Conservation (phyloP, 108 stramenopile genomes). For the Nitzschia sp. region DNA sequence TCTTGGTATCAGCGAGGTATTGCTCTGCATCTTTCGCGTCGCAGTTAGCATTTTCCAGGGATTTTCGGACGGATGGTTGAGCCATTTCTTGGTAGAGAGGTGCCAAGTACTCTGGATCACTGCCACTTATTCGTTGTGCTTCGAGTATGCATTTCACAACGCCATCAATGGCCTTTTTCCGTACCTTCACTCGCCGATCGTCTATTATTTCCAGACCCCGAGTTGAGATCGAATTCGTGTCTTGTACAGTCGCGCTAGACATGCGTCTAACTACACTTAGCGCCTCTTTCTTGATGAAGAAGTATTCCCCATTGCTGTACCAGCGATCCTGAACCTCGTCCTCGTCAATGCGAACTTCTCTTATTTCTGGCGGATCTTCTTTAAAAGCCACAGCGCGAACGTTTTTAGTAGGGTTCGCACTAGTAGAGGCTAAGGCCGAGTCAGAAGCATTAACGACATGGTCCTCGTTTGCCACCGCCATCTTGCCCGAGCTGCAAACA, state of each 20-base stretch:
- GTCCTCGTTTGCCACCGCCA: neutral
- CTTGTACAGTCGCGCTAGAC: neutral
- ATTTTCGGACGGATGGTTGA: neutral
- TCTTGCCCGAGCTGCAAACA: too few species aligned
- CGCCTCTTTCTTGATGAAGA: conserved; percentile 23
- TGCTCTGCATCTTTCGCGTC: conserved; percentile 17
- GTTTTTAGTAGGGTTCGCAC: too few species aligned
- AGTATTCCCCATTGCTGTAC: conserved; percentile 22
- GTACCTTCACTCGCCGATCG: neutral
- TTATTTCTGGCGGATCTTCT: neutral
- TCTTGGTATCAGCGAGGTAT: neutral
- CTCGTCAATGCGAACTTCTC: neutral
- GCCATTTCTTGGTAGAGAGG: neutral
- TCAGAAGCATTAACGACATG: too few species aligned
- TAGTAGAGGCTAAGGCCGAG: too few species aligned
- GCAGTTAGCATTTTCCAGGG: neutral
- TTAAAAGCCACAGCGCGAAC: neutral
- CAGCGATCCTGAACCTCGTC: conserved; percentile 10
- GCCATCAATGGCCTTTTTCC: neutral
- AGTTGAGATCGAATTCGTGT: neutral
- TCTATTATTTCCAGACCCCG: conserved; percentile 24
- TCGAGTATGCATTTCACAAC: neutral
- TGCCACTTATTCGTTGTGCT: neutral
- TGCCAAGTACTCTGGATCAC: conserved; percentile 7
- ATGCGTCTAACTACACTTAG: conserved; percentile 1